Evolutionary conservation across 495 filamentous ascomycete genomes (phyloP).

Genomic region (Penicillium fimorum): DNA sequence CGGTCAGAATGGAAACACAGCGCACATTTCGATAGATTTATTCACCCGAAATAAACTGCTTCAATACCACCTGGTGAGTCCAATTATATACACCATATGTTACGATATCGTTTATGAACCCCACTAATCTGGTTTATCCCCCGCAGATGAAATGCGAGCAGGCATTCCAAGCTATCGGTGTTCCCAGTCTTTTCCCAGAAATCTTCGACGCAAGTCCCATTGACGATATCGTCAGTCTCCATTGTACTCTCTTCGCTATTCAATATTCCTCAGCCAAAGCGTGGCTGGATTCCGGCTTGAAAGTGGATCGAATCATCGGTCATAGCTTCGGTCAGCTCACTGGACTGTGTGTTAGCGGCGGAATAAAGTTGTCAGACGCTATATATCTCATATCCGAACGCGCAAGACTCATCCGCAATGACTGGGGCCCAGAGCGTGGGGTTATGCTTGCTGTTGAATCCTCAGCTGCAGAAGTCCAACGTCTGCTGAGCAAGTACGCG

Average conservation of each 20-base stretch:
- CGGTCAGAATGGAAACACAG: slow-evolving; percentile 28
- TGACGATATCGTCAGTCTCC: slow-evolving; percentile 38
- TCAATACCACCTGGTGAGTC: slow-evolving; percentile 28
- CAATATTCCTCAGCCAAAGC: slow-evolving; percentile 49
- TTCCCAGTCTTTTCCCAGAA: background rate
- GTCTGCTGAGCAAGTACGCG: no score
- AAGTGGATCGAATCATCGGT: slow-evolving; percentile 39
- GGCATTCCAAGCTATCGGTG: background rate
- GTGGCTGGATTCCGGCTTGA: slow-evolving; percentile 52
- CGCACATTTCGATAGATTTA: slow-evolving; percentile 24
- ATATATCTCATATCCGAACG: slow-evolving; percentile 41
- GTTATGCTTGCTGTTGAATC: background rate
- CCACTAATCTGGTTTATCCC: no score
- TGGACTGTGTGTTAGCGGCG: slow-evolving; percentile 43
- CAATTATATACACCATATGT: no score
- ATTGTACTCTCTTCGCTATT: slow-evolving; percentile 43
- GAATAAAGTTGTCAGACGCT: slow-evolving; percentile 35
- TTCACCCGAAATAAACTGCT: slow-evolving; percentile 31
- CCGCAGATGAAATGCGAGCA: slow-evolving; percentile 5
- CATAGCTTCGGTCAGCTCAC: slow-evolving; percentile 57
- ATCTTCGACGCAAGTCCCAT: slow-evolving; percentile 10
- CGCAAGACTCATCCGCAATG: slow-evolving; percentile 19
- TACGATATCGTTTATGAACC: no score
- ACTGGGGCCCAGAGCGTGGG: slow-evolving; percentile 4
- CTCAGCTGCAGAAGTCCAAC: background rate